phyloP scores from a whole-genome alignment of 768 basidiomycete species.

The Amyloporia xantha region DNA sequence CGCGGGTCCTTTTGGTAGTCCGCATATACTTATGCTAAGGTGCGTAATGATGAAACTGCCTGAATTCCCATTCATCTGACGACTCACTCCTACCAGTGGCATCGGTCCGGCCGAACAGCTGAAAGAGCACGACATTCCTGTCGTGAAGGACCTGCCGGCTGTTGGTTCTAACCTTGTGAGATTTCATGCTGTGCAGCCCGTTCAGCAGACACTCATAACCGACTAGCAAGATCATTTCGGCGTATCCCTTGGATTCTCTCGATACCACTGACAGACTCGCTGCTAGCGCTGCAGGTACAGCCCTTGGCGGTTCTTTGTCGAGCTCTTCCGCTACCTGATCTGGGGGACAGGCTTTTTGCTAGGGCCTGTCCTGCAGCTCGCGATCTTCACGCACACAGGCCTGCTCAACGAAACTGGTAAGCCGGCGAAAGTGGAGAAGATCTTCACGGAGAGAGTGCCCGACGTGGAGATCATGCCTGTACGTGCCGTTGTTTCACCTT shows the following conservation, averaged over 20 bases:
- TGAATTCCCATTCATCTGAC: too few species aligned
- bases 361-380: constrained; percentile 24
- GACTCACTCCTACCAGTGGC: constrained; percentile 9
- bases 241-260: constrained; percentile 27
- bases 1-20: constrained; percentile 23
- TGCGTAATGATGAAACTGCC: background rate
- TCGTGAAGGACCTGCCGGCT: constrained; percentile 18
- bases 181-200: too few species aligned
- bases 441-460: constrained; percentile 22
- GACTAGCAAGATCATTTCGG: constrained; percentile 36
- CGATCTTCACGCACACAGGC: constrained; percentile 25
- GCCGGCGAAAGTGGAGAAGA: constrained; percentile 7
- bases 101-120: constrained; percentile 21
- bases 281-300: constrained; percentile 21
- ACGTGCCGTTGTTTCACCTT: constrained; percentile 9
- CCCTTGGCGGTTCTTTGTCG: constrained; percentile 23
- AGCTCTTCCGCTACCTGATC: constrained; percentile 28
- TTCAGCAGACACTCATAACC: background rate
- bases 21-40: constrained; percentile 35
- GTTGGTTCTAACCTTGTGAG: constrained; percentile 22
- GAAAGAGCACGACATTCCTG: constrained; percentile 14
- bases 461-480: constrained; percentile 35
- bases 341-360: constrained; percentile 29
- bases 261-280: constrained; percentile 26
- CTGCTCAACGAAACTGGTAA: constrained; percentile 20